These are phyloP conservation scores for Gynostemma pentaphyllum DNA, from an alignment of 306 rosid genomes.

Conservation along the genomic window DNA sequence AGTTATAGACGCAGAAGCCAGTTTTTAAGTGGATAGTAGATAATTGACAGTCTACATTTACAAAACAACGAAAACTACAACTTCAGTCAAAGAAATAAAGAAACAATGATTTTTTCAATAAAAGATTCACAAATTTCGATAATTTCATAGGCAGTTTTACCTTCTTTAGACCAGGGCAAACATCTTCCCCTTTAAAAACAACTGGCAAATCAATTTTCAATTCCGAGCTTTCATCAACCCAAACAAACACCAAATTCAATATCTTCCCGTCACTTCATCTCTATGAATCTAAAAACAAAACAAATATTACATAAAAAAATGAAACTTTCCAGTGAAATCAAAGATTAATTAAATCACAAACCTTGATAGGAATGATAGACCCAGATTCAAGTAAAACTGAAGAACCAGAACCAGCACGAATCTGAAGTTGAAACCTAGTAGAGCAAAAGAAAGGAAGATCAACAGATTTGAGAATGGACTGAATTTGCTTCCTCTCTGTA, in stretches of 20 bases:
- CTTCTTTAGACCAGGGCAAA: slow-evolving; percentile 70
- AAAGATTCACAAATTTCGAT: no score
- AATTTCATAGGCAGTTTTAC: slow-evolving; percentile 25
- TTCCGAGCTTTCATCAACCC: slow-evolving; percentile 81
- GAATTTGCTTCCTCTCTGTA: slow-evolving; percentile 74
- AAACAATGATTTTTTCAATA: not conserved
- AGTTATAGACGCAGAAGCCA: no score
- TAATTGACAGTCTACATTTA: not conserved
- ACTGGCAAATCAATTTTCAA: slow-evolving; percentile 81
- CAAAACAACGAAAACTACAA: not conserved
- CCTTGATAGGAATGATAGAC: slow-evolving; percentile 75
- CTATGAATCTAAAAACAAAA: slow-evolving; percentile 45
- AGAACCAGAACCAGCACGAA: slow-evolving; percentile 93
- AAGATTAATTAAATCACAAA: not conserved
- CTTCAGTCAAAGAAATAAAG: not conserved
- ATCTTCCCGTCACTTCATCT: slow-evolving; percentile 57
- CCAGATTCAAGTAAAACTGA: slow-evolving; percentile 68
- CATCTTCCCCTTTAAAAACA: slow-evolving; percentile 73
- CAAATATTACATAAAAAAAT: not conserved
- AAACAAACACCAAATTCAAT: slow-evolving; percentile 75
- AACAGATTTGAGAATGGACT: slow-evolving; percentile 46
- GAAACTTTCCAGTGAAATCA: not conserved
- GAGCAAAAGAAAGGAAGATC: slow-evolving; percentile 60
- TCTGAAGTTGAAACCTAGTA: slow-evolving; percentile 75
- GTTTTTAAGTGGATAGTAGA: no score